Conservation (phyloP, 2,329 filamentous ascomycete genomes). For the Exophiala sp. region DNA sequence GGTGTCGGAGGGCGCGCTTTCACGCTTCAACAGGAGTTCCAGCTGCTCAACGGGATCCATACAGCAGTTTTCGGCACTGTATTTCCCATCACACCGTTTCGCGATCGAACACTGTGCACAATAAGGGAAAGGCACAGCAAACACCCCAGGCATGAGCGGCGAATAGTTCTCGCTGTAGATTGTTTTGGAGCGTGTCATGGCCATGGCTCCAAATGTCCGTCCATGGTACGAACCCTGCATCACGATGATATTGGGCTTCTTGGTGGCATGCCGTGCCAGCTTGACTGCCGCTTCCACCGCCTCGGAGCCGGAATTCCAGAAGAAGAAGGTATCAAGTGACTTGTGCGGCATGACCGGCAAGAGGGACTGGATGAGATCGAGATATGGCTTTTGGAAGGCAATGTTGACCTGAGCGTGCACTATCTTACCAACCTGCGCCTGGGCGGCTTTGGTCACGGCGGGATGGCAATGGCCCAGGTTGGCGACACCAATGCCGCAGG, state of each 20-base stretch:
- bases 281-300: conserved; percentile 37
- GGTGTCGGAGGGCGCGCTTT: conserved; percentile 34
- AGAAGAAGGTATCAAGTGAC: conserved; percentile 37
- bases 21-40: conserved; percentile 34
- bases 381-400: conserved; percentile 37
- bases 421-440: conserved; percentile 35
- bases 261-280: conserved; percentile 35
- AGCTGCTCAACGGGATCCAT: conserved; percentile 36
- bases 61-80: conserved; percentile 36
- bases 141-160: conserved; percentile 38
- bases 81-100: conserved; percentile 29
- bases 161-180: conserved; percentile 34
- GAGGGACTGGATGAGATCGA: conserved; percentile 33
- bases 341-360: conserved; percentile 36
- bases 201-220: conserved; percentile 35
- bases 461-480: conserved; percentile 38
- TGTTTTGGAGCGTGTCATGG: conserved; percentile 36
- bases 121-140: conserved; percentile 37
- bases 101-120: conserved; percentile 36
- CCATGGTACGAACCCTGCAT: conserved; percentile 38
- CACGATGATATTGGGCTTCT: conserved; percentile 37
- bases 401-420: conserved; percentile 40
- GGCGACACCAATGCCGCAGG: conserved; percentile 34
- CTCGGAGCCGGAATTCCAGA: conserved; percentile 38
- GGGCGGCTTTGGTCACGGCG: conserved; percentile 34